phyloP scores from a whole-genome alignment of 306 rosid species.

The Nissolia schottii region DNA sequence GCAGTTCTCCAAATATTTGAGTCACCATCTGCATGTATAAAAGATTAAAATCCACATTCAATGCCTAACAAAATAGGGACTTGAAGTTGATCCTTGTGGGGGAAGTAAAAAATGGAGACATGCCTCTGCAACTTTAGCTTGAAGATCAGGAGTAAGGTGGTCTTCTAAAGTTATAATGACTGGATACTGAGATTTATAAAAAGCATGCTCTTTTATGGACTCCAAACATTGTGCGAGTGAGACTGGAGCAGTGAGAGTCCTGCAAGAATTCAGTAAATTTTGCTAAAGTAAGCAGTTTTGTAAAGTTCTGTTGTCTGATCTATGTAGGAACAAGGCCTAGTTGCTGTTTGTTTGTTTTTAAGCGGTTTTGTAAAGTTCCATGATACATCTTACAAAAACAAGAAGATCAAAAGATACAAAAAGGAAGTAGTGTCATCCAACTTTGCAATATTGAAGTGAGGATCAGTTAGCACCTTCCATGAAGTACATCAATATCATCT shows the following conservation, averaged over 20 bases:
- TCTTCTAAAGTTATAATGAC: constrained; percentile 78
- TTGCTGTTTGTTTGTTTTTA: no score
- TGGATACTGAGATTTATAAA: constrained; percentile 65
- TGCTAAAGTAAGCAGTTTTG: background rate
- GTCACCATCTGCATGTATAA: constrained; percentile 48
- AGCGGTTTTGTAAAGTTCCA: background rate
- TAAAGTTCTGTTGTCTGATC: no score
- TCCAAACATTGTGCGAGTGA: constrained; percentile 62
- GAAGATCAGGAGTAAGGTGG: constrained; percentile 69
- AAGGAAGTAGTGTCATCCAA: background rate
- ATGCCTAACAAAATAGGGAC: background rate
- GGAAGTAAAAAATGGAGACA: background rate
- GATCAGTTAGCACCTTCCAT: constrained; percentile 59
- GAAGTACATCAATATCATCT: constrained; percentile 61
- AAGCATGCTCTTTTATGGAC: constrained; percentile 74
- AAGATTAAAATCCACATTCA: constrained; percentile 10
- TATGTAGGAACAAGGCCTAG: no score
- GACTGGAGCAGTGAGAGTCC: constrained; percentile 78
- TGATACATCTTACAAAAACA: background rate
- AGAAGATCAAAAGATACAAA: background rate
- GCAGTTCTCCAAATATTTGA: constrained; percentile 58
- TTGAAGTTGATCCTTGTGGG: background rate
- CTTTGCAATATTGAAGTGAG: background rate
- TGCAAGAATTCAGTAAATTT: constrained; percentile 28
- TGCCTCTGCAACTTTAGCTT: constrained; percentile 78